Percentiles rank a stretch among this genome's conserved stretches.
These are phyloP conservation scores for Pyrenophora tritici-repentis DNA, from an alignment of 2,329 filamentous ascomycete species.

Conservation along the genomic window DNA sequence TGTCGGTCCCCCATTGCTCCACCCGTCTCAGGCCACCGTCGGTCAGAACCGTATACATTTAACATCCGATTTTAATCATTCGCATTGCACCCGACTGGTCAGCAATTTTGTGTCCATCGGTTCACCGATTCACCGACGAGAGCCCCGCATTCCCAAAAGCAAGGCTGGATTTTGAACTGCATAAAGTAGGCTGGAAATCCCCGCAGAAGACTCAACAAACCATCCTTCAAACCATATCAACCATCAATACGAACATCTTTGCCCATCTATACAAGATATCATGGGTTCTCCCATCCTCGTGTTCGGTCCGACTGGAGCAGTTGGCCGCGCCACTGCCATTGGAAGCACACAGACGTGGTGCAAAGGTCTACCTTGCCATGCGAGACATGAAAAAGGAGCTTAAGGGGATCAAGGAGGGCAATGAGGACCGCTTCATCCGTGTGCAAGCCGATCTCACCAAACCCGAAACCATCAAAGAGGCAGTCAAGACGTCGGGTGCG, in stretches of 20 bases:
- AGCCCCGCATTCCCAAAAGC: too few species aligned
- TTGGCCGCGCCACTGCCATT: slow-evolving; percentile 51
- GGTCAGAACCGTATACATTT: background rate
- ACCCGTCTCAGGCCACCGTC: background rate
- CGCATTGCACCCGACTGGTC: too few species aligned
- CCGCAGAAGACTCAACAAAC: background rate
- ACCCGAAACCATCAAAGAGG: slow-evolving; percentile 48
- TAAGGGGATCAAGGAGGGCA: slow-evolving; percentile 36
- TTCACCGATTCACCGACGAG: too few species aligned
- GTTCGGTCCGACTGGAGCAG: slow-evolving; percentile 57
- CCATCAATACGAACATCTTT: background rate
- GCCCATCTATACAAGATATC: background rate
- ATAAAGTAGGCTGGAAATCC: background rate
- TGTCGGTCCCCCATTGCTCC: background rate
- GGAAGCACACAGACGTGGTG: slow-evolving; percentile 49
- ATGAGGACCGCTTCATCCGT: slow-evolving; percentile 39
- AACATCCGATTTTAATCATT: too few species aligned
- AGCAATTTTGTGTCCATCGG: too few species aligned
- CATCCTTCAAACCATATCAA: background rate
- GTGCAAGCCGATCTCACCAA: slow-evolving; percentile 54
- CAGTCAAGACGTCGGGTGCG: slow-evolving; percentile 51
- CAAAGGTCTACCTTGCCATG: slow-evolving; percentile 56
- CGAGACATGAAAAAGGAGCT: slow-evolving; percentile 54
- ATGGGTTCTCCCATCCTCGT: slow-evolving; percentile 40
- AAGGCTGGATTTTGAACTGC: background rate